Percentiles rank a stretch among this genome's conserved stretches.
Conservation (phyloP, 768 basidiomycete species). For the Leccinum longicurvipes region DNA sequence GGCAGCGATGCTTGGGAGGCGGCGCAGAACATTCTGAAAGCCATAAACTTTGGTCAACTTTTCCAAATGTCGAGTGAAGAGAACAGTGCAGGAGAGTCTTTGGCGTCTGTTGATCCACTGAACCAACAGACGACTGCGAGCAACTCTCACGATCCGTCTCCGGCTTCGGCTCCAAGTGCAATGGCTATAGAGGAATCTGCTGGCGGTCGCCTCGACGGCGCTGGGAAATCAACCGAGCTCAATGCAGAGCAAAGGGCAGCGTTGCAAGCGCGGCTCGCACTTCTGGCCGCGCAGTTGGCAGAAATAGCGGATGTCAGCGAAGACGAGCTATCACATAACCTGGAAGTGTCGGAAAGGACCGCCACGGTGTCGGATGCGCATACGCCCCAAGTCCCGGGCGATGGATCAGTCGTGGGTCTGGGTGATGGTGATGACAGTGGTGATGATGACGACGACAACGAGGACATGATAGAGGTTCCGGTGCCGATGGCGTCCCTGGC, state of each 20-base stretch:
- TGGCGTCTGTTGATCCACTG: constrained; percentile 1
- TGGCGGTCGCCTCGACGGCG: constrained; percentile 5
- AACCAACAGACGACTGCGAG: neutral
- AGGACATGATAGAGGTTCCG: constrained; percentile 30
- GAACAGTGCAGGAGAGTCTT: constrained; percentile 13
- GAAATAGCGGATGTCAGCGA: constrained; percentile 53
- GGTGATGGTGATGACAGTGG: constrained; percentile 12
- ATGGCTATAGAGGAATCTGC: neutral
- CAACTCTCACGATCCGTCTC: constrained; percentile 5
- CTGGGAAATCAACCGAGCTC: constrained; percentile 23
- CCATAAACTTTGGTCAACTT: constrained; percentile 66
- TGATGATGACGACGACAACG: constrained; percentile 8
- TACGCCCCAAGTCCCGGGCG: neutral
- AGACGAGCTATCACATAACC: constrained; percentile 28
- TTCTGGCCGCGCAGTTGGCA: constrained; percentile 68
- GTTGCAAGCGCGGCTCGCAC: constrained; percentile 68
- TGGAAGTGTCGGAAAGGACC: constrained; percentile 12
- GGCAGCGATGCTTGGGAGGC: constrained; percentile 71
- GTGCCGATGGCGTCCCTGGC: constrained; percentile 19
- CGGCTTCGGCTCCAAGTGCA: neutral
- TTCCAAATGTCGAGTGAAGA: constrained; percentile 37
- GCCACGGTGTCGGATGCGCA: neutral
- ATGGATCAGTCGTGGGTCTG: constrained; percentile 1
- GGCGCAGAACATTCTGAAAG: constrained; percentile 72
- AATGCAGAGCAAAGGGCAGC: constrained; percentile 55